phyloP scores from a whole-genome alignment of 148 eudicot genomes.

The Pharnaceum exiguum region DNA sequence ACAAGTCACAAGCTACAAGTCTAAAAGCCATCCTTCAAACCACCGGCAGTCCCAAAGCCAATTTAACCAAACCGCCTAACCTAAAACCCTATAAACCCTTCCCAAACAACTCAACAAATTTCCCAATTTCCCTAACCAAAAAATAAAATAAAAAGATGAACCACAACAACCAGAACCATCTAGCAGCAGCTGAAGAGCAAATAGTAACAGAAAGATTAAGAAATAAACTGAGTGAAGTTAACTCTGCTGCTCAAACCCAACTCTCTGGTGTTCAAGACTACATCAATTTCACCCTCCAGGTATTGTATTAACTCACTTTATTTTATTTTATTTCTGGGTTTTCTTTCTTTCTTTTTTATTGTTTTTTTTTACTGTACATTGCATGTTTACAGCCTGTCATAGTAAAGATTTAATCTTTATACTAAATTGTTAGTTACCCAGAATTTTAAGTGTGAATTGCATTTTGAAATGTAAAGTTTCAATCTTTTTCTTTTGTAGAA shows the following conservation, averaged over 20 bases:
- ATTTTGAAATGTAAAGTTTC: too few species aligned
- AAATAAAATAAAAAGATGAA: conserved; percentile 30
- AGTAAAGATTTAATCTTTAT: too few species aligned
- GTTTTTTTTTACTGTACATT: background rate
- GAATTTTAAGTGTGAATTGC: too few species aligned
- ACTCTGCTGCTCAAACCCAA: conserved; percentile 60
- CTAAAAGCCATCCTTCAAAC: too few species aligned
- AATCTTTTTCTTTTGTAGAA: too few species aligned
- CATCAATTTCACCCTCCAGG: conserved; percentile 94
- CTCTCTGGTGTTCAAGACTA: conserved; percentile 79
- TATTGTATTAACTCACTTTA: conserved; percentile 3
- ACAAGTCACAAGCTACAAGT: too few species aligned
- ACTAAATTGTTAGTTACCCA: too few species aligned
- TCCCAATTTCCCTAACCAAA: background rate
- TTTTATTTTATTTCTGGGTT: background rate
- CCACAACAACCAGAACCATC: too few species aligned
- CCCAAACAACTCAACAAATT: too few species aligned
- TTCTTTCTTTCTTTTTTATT: background rate
- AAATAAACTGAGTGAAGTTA: conserved; percentile 69
- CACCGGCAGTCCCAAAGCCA: too few species aligned
- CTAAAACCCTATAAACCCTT: too few species aligned
- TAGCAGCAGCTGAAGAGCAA: conserved; percentile 66
- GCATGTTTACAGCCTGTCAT: background rate
- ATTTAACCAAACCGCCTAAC: too few species aligned
- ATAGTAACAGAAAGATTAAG: conserved; percentile 67